Evolutionary conservation across 257 asterid species (phyloP), one percentile per base, ranked within the genome.

Genomic region (Craterostigma plantagineum): DNA sequence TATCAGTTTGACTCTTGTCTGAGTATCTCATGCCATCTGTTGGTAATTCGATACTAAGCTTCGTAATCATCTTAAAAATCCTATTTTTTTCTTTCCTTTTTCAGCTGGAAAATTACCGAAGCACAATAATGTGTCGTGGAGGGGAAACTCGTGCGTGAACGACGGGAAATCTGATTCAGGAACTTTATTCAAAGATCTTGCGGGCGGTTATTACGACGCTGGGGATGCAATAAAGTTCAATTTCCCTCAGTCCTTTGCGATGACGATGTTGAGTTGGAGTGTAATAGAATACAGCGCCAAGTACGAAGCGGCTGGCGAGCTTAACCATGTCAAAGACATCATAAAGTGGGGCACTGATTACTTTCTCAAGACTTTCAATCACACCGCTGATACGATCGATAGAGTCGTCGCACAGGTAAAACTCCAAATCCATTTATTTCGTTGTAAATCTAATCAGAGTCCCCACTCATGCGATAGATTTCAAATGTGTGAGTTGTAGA

Each of bases 271-370:
- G 69, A 87, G 97, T 56, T 87, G 97, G 97, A 87, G 97, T 49
- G 97, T 87, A 63, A 74, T 87, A 0, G 97, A 87, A 49, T 87
- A 87, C 56, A 78, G 79, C 41, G 85, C 63, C 7, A 87, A 81
- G 57, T 87, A 57, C 45, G 97, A 87, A 58, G 80, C 93, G 41
- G 92, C 93, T 10, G 97, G 95, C 42, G 97, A 87, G 75, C 92
- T 87, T 17, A 55, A 51, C 65, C 97, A 87, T 51, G 82, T 77
- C 52, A 81, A 69, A 56, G 97, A 87, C n/a, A 59, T 70, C 18
- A 87, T 87, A 65, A 87, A 78, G 71, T 87, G 97, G 97, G 97
- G 97, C 18, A 78, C 95, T 1, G 95, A 87, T 63, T 87, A 87
- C 74, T 73, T 87, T 51, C 93, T 81, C 54, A 81, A 79, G 70